Evolutionary conservation across 805 yeast genomes (phyloP), one percentile per base, ranked within the genome.

Genomic region (Lipomyces japonicus): DNA sequence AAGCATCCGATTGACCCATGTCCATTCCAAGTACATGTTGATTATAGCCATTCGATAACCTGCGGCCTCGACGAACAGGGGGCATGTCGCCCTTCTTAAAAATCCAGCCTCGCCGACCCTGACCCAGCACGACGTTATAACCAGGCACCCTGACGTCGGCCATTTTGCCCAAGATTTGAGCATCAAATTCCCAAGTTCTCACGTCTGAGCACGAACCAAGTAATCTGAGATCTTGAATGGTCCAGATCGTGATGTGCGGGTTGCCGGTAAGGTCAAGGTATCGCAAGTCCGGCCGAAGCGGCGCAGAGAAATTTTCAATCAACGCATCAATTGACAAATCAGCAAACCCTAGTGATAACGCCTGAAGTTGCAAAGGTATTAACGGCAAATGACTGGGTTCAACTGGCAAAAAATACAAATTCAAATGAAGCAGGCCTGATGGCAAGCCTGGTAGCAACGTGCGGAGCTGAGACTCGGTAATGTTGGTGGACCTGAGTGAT

Each of bases 61-160:
- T 19, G 14, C 39, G 30, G 18, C 21, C 16, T 18, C 42, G 50
- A 31, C 40, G 38, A 7, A 38, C 49, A 2, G 38, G 44, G n/a
- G 43, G 41, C 31, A 37, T 31, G 16, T 44, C 46, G 28, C 50
- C 50, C 14, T 39, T 39, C n/a, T 32, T 36, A 65, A 80, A 83
- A 16, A 88, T 65, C 95, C 96, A 88, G 10, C 86, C 82, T 53
- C 96, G 74, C 53, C 95, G 73, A 3, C 95, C 95, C 58, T 79
- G 81, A 28, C 73, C 73, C 12, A 53, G 51, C 40, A 65, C 65
- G 16, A 65, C 60, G 63, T 71, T 22, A 71, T 73, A 55, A 47
- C 75, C 66, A 18, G 67, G 52, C 53, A 63, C 46, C 42, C 61
- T 65, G 60, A 70, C 45, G 30, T 61, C 60, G 38, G 57, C 45